phyloP scores from a whole-genome alignment of 768 basidiomycete genomes.

The Lactarius hengduanensis region DNA sequence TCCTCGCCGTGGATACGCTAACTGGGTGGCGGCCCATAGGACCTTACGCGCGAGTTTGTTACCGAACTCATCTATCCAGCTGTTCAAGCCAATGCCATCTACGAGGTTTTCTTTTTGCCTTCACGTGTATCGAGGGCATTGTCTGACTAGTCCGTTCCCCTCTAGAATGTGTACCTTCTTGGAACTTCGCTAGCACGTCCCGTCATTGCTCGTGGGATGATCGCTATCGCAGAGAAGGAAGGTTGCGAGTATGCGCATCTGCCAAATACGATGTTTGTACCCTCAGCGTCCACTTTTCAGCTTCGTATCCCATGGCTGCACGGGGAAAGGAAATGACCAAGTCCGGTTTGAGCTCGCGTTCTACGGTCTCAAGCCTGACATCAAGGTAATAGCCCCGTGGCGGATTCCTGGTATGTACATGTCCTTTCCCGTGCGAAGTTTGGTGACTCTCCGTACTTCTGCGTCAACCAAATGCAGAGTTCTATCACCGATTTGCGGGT shows the following conservation, averaged over 20 bases:
- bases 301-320: conserved; percentile 97
- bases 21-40: conserved; percentile 45
- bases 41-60: conserved; percentile 92
- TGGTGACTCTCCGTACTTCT: background rate
- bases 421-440: background rate
- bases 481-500: conserved; percentile 97
- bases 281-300: conserved; percentile 40
- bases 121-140: background rate
- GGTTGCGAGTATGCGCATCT: conserved; percentile 82
- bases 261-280: background rate
- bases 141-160: background rate
- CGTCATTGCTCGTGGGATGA: conserved; percentile 99
- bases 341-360: conserved; percentile 99
- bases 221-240: conserved; percentile 83
- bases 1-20: background rate
- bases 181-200: conserved; percentile 98
- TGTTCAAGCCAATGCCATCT: conserved; percentile 97
- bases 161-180: conserved; percentile 90
- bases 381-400: conserved; percentile 99
- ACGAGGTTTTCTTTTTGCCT: conserved; percentile 61
- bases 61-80: conserved; percentile 97
- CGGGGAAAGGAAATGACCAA: conserved; percentile 99
- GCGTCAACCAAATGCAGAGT: conserved; percentile 49
- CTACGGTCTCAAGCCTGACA: conserved; percentile 96
- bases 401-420: conserved; percentile 73